phyloP scores from a whole-genome alignment of 2,329 filamentous ascomycete species.

The Neofusicoccum cordaticola region DNA sequence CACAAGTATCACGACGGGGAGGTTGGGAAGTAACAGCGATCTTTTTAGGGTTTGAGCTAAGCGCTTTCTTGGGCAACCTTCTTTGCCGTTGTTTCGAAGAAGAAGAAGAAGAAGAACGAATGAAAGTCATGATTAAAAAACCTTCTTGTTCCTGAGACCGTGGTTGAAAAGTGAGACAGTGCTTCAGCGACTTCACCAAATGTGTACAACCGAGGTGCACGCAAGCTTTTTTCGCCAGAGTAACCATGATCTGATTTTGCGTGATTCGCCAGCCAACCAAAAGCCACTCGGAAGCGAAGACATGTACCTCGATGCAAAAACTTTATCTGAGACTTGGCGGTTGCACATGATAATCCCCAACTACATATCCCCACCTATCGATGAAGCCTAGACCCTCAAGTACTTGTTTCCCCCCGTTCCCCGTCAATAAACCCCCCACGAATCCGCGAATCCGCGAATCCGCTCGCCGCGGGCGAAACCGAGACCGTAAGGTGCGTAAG shows the following conservation, averaged over 20 bases:
- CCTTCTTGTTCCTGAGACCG: no score
- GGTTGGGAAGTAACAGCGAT: no score
- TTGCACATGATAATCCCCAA: not conserved
- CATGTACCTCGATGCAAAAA: not conserved
- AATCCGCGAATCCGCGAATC: no score
- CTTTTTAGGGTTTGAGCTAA: not conserved
- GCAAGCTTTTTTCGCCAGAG: not conserved
- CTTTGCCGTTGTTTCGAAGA: not conserved
- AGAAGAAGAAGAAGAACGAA: not conserved
- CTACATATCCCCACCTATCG: not conserved
- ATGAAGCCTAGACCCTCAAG: not conserved
- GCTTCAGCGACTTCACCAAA: no score
- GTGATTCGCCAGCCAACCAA: not conserved
- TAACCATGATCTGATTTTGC: not conserved
- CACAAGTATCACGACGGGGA: not conserved
- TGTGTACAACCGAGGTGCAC: not conserved
- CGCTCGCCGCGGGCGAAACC: no score
- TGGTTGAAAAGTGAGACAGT: no score
- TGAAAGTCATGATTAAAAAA: conserved; percentile 7
- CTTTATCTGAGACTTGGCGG: conserved; percentile 6
- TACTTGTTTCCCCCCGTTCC: no score
- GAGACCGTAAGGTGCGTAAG: no score
- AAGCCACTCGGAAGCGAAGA: not conserved
- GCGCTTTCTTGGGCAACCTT: not conserved
- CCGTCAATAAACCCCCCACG: no score